Evolutionary conservation across 495 filamentous ascomycete genomes (phyloP), one percentile per base, ranked within the genome.

Genomic region (Tuber umbilicatum): DNA sequence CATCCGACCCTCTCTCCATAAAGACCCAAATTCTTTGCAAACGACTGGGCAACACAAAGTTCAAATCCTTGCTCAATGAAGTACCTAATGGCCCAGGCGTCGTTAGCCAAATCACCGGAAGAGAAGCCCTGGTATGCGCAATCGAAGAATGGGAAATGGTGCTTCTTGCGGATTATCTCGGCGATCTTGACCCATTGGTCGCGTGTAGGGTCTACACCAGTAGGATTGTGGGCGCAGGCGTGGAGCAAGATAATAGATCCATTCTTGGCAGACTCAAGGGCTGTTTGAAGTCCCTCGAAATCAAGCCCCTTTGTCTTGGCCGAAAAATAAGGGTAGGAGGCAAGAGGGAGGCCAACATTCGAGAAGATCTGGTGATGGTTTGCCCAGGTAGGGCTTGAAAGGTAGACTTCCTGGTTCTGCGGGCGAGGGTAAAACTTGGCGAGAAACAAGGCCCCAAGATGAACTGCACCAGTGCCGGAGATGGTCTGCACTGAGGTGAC

Each of bases 341-440:
- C 89, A 79, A 92, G 89, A 17, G 89, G 86, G 40, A 98, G 86
- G 81, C 87, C 85, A 83, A 97, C 94, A 83, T 99, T 99, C 82
- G 86, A 87, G 87, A 99, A 97, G 86, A 99, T 97, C 83, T 99
- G 95, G 87, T 94, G 89, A 89, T 99, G 95, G 85, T 99, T 99
- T 74, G 91, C 92, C 95, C 95, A 99, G 69, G 95, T 99, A 73
- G 95, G 95, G 80, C 90, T 90, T 81, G 93, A 97, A 84, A 97
- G 87, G 86, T 97, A 96, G 84, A 97, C 88, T 74, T 88, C 86
- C 81, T 91, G 90, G 81, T 87, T 87, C 70, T 80, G 78, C 10
- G 77, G 78, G 38, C 87, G 86, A 76, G 87, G 87, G 85, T 90
- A 93, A 86, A 93, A 93, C 81, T 87, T 89, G 71, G 90, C 86